A percentile compares a stretch with the other conserved stretches of the same genome.
These are phyloP conservation scores for Curvularia hawaiiensis DNA, from an alignment of 2,329 filamentous ascomycete species.

Conservation along the genomic window DNA sequence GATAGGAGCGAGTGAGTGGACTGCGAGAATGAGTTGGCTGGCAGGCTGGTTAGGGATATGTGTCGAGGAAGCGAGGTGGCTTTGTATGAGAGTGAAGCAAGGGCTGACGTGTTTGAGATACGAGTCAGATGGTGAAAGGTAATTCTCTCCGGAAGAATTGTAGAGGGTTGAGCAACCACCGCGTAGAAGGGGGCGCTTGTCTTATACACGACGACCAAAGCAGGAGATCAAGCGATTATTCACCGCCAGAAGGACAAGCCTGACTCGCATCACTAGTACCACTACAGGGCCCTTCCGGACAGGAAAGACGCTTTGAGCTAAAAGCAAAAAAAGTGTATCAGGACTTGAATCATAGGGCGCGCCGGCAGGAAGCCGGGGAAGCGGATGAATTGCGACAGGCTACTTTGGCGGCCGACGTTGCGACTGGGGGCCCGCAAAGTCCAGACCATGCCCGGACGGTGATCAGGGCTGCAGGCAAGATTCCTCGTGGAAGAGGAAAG, in stretches of 20 bases:
- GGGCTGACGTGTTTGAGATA: constrained; percentile 10
- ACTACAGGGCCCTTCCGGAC: constrained; percentile 14
- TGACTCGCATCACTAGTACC: constrained; percentile 36
- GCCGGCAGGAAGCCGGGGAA: constrained; percentile 32
- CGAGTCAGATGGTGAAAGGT: background rate
- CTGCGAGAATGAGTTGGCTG: constrained; percentile 6
- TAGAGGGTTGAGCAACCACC: constrained; percentile 13
- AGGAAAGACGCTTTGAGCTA: constrained; percentile 32
- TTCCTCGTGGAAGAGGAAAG: background rate
- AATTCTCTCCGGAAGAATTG: constrained; percentile 14
- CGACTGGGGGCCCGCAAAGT: constrained; percentile 29
- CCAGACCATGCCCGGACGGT: constrained; percentile 40
- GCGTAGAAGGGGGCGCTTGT: constrained; percentile 26
- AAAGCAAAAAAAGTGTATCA: constrained; percentile 36
- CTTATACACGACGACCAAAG: constrained; percentile 27
- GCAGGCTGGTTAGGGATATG: background rate
- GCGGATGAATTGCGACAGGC: constrained; percentile 40
- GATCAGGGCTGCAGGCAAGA: constrained; percentile 12
- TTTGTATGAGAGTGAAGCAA: constrained; percentile 15
- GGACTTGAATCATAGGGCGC: constrained; percentile 18
- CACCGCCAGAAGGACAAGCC: constrained; percentile 27
- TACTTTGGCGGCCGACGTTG: constrained; percentile 36
- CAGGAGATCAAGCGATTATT: constrained; percentile 19
- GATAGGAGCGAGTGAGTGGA: constrained; percentile 15
- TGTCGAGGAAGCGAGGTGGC: constrained; percentile 8